These are phyloP conservation scores for Phytophthora europaea DNA, from an alignment of 352 stramenopile genomes.

Conservation along the genomic window DNA sequence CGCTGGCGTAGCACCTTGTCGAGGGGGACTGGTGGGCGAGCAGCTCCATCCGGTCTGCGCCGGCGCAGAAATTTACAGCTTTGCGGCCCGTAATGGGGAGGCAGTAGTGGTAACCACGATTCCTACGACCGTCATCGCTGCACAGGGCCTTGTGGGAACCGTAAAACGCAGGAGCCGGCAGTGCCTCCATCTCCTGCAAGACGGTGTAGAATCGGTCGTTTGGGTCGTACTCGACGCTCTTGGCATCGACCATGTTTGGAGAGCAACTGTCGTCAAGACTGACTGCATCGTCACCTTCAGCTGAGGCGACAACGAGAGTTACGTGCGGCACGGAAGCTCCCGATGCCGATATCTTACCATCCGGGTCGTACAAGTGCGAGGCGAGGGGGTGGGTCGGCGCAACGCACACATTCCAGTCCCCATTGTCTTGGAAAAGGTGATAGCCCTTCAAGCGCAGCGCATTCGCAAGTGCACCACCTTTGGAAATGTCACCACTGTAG, in stretches of 20 bases:
- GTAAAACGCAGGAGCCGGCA: constrained; percentile 17
- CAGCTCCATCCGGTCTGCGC: constrained; percentile 49
- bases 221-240: neutral
- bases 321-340: constrained; percentile 27
- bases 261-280: constrained; percentile 4
- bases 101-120: constrained; percentile 27
- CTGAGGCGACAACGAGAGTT: constrained; percentile 18
- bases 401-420: constrained; percentile 39
- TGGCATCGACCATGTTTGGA: neutral
- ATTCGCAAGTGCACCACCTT: constrained; percentile 8
- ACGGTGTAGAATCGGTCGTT: constrained; percentile 1
- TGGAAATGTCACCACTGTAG: constrained; percentile 25
- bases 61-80: constrained; percentile 42
- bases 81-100: constrained; percentile 50
- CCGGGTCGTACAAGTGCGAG: constrained; percentile 43
- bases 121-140: neutral
- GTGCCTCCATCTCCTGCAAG: neutral
- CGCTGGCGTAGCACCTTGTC: constrained; percentile 46
- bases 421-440: constrained; percentile 33
- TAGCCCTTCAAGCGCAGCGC: constrained; percentile 47
- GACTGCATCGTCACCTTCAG: neutral
- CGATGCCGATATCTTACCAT: constrained; percentile 5
- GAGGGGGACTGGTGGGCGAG: constrained; percentile 19
- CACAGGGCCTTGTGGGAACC: constrained; percentile 14
- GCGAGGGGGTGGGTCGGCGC: constrained; percentile 48